Conservation (phyloP, 306 rosid genomes). For the Gynostemma pentaphyllum region DNA sequence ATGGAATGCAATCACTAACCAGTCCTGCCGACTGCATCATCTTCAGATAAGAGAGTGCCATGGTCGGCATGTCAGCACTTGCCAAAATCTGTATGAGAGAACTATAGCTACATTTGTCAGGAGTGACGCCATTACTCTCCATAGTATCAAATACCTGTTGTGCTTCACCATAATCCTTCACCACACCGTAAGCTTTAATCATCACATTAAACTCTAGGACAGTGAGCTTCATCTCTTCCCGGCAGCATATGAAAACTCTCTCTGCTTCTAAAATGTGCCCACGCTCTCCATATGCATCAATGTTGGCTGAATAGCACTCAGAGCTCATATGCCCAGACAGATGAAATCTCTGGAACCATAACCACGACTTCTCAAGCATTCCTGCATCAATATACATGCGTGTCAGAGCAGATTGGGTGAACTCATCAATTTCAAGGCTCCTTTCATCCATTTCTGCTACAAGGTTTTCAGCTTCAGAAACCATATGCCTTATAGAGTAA, state of each 20-base stretch:
- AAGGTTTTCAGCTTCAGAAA: slow-evolving; percentile 44
- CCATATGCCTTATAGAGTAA: slow-evolving; percentile 64
- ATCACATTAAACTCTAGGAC: slow-evolving; percentile 82
- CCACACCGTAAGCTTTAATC: slow-evolving; percentile 82
- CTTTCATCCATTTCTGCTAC: slow-evolving; percentile 53
- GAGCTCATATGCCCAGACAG: slow-evolving; percentile 44
- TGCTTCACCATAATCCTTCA: slow-evolving; percentile 38
- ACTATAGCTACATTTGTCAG: slow-evolving; percentile 55
- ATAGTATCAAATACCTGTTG: slow-evolving; percentile 54
- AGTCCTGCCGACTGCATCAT: slow-evolving; percentile 66
- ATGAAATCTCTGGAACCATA: slow-evolving; percentile 67
- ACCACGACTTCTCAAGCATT: slow-evolving; percentile 59
- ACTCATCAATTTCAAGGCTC: slow-evolving; percentile 59
- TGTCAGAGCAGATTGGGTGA: slow-evolving; percentile 63
- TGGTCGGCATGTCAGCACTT: slow-evolving; percentile 45
- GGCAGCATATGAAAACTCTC: slow-evolving; percentile 54
- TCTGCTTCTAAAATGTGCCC: slow-evolving; percentile 63
- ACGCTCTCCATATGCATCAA: slow-evolving; percentile 70
- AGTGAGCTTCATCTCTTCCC: slow-evolving; percentile 38
- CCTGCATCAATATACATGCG: slow-evolving; percentile 61
- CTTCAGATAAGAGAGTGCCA: slow-evolving; percentile 44
- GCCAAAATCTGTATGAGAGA: slow-evolving; percentile 69
- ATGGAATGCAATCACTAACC: slow-evolving; percentile 54
- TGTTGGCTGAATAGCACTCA: slow-evolving; percentile 62
- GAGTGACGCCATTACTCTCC: slow-evolving; percentile 35